Evolutionary conservation across 331 rosid genomes (phyloP), one percentile per base, ranked within the genome.

Genomic region (Pyrus hybrid): DNA sequence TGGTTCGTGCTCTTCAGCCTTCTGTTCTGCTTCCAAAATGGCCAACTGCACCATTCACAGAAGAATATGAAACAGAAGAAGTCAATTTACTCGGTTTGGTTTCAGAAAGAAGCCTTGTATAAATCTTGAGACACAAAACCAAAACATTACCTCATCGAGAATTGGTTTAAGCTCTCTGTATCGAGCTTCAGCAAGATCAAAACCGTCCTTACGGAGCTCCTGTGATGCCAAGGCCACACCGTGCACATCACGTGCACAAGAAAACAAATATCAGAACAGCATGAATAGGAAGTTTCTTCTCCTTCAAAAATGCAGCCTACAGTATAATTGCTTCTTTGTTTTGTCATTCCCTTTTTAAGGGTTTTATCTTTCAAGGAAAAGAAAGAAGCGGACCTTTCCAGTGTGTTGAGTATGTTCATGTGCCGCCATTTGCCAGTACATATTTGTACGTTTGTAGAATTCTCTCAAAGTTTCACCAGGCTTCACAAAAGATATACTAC

Each of bases 381-480:
- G 57, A 71, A 73, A 80, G 62, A 33, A 81, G 57, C 83, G 35
- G 49, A 92, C 97, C 86, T 95, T 95, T 80, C 99, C 99, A 71
- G 99, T 92, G 85, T 95, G 99, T 81, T 95, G 99, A 51, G 97
- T 95, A 77, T 95, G 97, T 72, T 95, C 99, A 23, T 95, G 97
- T 72, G 99, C 97, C 20, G 99, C 99, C 99, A 95, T 95, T 88
- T 95, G 97, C 99, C 99, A 95, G 89, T 95, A 95, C 84, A 95
- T 16, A 86, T 90, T 90, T 71, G 99, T 95, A 83, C 97, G 97
- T 67, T 29, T 87, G 77, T 92, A 94, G 88, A 94, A 94, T 79
- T 94, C 97, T 84, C 87, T 86, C 86, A 94, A 80, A 49, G 93
- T 74, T 83, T 94, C 99, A 72, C 96, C 99, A n/a, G 92, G 92